Conservation (phyloP, 768 basidiomycete genomes). For the Podaxis sp. region DNA sequence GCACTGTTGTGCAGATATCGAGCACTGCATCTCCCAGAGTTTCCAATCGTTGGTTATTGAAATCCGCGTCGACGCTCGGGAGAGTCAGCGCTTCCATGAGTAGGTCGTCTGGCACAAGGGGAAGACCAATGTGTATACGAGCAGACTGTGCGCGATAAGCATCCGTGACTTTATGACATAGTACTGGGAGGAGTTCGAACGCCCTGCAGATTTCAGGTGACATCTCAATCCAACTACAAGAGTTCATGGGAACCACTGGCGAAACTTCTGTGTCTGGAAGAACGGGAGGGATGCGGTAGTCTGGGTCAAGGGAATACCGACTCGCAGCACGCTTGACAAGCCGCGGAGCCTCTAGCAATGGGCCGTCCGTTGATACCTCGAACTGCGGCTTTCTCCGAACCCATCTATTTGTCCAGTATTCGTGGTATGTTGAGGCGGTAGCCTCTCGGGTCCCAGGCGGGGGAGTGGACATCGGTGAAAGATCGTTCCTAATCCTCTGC, state of each 20-base stretch:
- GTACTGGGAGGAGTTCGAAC: slow-evolving; percentile 61
- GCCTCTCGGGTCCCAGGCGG: slow-evolving; percentile 49
- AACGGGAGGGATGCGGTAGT: background rate
- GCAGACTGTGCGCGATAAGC: slow-evolving; percentile 58
- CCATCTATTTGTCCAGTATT: slow-evolving; percentile 60
- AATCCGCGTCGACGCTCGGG: slow-evolving; percentile 60
- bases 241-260: slow-evolving; percentile 37
- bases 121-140: slow-evolving; percentile 56
- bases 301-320: slow-evolving; percentile 31
- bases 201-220: slow-evolving; percentile 47
- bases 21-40: slow-evolving; percentile 86
- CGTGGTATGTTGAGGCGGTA: slow-evolving; percentile 50
- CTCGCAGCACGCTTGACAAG: slow-evolving; percentile 43
- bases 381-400: slow-evolving; percentile 44
- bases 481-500: slow-evolving; percentile 58
- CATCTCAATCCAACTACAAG: slow-evolving; percentile 57
- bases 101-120: slow-evolving; percentile 53
- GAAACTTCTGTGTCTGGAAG: slow-evolving; percentile 4
- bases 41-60: slow-evolving; percentile 84
- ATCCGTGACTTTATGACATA: slow-evolving; percentile 67
- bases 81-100: slow-evolving; percentile 77
- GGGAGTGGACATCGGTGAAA: slow-evolving; percentile 64
- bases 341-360: slow-evolving; percentile 57
- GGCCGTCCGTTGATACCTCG: slow-evolving; percentile 53
- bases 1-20: slow-evolving; percentile 72